Percentiles rank a stretch among this genome's conserved stretches.
Evolutionary conservation across 2,329 filamentous ascomycete genomes (phyloP).

Genomic region (Diaporthe velutina): DNA sequence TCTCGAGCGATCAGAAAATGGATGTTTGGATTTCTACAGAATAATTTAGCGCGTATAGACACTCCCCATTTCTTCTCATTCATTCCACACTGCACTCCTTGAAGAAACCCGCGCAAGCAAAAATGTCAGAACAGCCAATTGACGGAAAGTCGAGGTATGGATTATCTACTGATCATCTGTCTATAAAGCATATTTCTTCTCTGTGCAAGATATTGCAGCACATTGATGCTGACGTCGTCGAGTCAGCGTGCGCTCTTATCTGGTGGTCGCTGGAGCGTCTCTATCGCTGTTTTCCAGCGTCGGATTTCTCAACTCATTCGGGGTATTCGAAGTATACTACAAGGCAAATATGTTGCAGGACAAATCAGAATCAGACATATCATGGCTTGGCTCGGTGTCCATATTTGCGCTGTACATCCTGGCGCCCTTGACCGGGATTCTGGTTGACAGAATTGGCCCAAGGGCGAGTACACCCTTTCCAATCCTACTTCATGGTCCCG

Average conservation of each 20-base stretch:
- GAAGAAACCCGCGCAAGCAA: neutral
- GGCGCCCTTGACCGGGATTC: slow-evolving; percentile 45
- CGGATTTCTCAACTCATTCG: slow-evolving; percentile 51
- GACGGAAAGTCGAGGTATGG: neutral
- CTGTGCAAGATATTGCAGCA: too few species aligned
- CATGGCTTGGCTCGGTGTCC: slow-evolving; percentile 51
- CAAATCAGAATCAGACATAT: slow-evolving; percentile 47
- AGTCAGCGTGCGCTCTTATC: neutral
- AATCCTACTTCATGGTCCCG: neutral
- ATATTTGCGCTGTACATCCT: slow-evolving; percentile 48
- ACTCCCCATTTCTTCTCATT: neutral
- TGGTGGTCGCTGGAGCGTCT: slow-evolving; percentile 2
- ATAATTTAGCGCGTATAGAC: neutral
- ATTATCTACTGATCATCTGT: neutral
- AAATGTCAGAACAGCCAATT: neutral
- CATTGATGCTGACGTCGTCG: neutral
- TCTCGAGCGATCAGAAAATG: neutral
- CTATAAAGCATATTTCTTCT: neutral
- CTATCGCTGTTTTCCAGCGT: slow-evolving; percentile 46
- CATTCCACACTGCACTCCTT: too few species aligned
- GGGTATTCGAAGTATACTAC: slow-evolving; percentile 52
- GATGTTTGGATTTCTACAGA: neutral
- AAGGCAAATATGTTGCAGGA: slow-evolving; percentile 38
- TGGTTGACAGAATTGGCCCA: slow-evolving; percentile 50
- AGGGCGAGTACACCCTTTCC: slow-evolving; percentile 32